Evolutionary conservation across 163 green algal species (phyloP), one percentile per base, ranked within the genome.

Genomic region (Scenedesmus sp.): DNA sequence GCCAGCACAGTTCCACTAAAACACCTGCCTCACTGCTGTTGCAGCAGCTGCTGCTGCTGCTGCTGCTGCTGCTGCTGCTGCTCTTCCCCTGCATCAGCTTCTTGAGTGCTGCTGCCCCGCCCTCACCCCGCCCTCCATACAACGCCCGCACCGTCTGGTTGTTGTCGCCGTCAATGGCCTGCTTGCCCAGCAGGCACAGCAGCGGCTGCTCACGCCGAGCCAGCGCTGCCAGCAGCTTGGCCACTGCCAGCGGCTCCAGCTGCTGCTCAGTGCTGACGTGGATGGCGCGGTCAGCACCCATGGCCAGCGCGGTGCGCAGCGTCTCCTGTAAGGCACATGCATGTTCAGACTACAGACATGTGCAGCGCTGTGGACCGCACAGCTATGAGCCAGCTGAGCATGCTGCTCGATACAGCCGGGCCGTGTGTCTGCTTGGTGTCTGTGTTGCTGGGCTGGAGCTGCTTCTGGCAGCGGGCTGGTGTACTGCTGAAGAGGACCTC

Each of bases 101-200:
- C 55, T 9, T 1, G 10, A 1, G 10, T 70, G 62, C 34, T 18
- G 76, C 76, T 84, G 73, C 76, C 34, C 5, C 23, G 12, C 34
- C 62, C 62, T 0, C 34, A 46, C 10, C 62, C 10, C 62, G 10
- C 62, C 62, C 62, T 15, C 62, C 62, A 12, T 1, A 12, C 62
- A 1, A 56, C 9, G 2, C 0, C 13, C 92, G 26, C 59, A 98
- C 97, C 93, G 97, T 99, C 92, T 99, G 97, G 93, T 98, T 99
- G 93, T 85, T 95, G 93, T 99, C 98, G 76, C 97, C 96, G 91
- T 99, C 98, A 76, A 99, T 99, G 23, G 97, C 97, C 95, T 99
- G 98, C 95, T 99, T 99, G 54, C 98, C 98, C 84, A 99, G 94
- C 86, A 99, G 82, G 66, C 98, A 90, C 54, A 99, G 81, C 34